A percentile compares a stretch with the other conserved stretches of the same genome.
phyloP scores from a whole-genome alignment of 768 basidiomycete genomes.

The Paxillus ammoniavirescens region DNA sequence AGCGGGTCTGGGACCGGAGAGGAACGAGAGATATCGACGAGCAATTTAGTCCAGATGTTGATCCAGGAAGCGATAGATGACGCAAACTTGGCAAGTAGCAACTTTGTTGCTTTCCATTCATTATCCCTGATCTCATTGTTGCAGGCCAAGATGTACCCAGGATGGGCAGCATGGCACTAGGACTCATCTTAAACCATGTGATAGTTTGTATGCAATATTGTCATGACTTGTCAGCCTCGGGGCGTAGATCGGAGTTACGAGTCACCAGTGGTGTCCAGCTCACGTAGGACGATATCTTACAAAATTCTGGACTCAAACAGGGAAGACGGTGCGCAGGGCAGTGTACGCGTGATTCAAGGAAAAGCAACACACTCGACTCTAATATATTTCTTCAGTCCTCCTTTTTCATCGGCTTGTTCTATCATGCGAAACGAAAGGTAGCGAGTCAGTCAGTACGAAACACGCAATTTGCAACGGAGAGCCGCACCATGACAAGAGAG shows the following conservation, averaged over 20 bases:
- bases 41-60: constrained; percentile 86
- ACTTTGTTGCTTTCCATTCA: background rate
- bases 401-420: constrained; percentile 32
- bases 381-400: constrained; percentile 14
- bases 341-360: constrained; percentile 15
- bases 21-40: constrained; percentile 60
- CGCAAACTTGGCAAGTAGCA: constrained; percentile 58
- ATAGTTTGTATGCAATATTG: background rate
- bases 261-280: background rate
- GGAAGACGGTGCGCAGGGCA: background rate
- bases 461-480: background rate
- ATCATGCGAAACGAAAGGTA: background rate
- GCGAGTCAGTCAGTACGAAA: background rate
- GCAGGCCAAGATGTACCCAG: constrained; percentile 88
- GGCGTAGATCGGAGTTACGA: too few species aligned
- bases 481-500: constrained; percentile 45
- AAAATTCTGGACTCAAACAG: constrained; percentile 1
- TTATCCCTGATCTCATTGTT: constrained; percentile 9
- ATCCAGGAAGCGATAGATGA: constrained; percentile 85
- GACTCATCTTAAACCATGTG: background rate
- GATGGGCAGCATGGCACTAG: constrained; percentile 84
- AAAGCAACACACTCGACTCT: constrained; percentile 9
- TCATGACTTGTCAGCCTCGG: background rate
- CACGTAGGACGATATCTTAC: background rate
- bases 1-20: constrained; percentile 25